Conservation (phyloP, 2,329 filamentous ascomycete genomes). For the Beauveria pseudobassiana region DNA sequence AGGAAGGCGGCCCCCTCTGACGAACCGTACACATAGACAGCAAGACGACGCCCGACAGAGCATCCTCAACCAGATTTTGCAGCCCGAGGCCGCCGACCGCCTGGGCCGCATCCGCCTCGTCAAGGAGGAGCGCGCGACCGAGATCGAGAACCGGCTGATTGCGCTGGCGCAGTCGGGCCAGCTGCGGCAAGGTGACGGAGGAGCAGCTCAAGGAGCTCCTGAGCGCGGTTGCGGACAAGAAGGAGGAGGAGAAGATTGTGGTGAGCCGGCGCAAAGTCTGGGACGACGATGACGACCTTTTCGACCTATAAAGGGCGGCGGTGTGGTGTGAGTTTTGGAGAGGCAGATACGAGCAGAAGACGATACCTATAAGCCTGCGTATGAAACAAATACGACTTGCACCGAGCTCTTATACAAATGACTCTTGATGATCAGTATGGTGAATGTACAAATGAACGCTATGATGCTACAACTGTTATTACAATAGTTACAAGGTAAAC, state of each 20-base stretch:
- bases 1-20: too few species aligned
- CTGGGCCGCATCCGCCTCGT: conserved; percentile 91
- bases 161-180: conserved; percentile 85
- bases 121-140: conserved; percentile 81
- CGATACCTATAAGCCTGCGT: background rate
- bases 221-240: conserved; percentile 72
- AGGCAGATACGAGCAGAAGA: background rate
- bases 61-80: conserved; percentile 87
- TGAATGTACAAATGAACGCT: background rate
- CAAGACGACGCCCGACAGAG: conserved; percentile 63
- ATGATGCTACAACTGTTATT: background rate
- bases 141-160: conserved; percentile 89
- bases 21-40: conserved; percentile 24
- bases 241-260: conserved; percentile 77
- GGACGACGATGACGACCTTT: conserved; percentile 74
- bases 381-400: background rate
- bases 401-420: background rate
- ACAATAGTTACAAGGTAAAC: background rate
- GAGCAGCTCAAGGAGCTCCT: conserved; percentile 88
- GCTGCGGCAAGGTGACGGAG: conserved; percentile 80
- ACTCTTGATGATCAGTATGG: background rate
- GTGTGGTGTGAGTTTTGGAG: too few species aligned
- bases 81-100: conserved; percentile 87
- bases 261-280: conserved; percentile 75
- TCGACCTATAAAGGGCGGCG: conserved; percentile 44